phyloP scores from a whole-genome alignment of 257 asterid species.

The Penstemon newberryi region DNA sequence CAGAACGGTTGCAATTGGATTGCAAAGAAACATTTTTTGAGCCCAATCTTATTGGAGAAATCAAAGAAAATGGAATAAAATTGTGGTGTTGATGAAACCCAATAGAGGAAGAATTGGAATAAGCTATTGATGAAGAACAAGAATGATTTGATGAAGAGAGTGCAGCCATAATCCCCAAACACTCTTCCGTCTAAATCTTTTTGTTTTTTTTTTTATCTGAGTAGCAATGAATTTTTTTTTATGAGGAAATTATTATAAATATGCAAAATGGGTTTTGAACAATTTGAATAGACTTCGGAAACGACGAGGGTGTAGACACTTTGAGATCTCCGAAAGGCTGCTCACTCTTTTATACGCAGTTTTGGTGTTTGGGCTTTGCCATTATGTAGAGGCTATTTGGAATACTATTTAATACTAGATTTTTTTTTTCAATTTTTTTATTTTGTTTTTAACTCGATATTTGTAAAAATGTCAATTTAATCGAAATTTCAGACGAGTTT shows the following conservation, averaged over 20 bases:
- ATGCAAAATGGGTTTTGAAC: neutral
- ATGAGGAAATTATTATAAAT: neutral
- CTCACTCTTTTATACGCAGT: neutral
- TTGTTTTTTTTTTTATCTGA: neutral
- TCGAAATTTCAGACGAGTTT: too few relatives aligned
- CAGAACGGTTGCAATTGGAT: constrained; percentile 40
- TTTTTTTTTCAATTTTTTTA: too few relatives aligned
- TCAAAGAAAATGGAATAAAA: constrained; percentile 30
- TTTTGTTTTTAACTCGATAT: too few relatives aligned
- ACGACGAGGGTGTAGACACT: constrained; percentile 47
- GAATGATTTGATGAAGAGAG: constrained; percentile 54
- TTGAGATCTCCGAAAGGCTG: constrained; percentile 91
- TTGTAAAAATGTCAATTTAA: too few relatives aligned
- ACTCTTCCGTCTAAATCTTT: constrained; percentile 6
- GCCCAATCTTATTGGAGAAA: constrained; percentile 35
- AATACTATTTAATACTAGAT: too few relatives aligned
- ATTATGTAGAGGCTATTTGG: too few relatives aligned
- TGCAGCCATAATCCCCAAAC: constrained; percentile 46
- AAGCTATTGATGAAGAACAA: constrained; percentile 51
- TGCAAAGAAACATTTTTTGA: constrained; percentile 44
- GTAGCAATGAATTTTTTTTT: constrained; percentile 4
- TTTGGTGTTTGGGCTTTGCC: constrained; percentile 8
- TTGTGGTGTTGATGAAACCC: constrained; percentile 35
- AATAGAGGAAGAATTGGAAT: constrained; percentile 45
- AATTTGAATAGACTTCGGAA: constrained; percentile 39